Conservation (phyloP, 345 rosid genomes). For the Boechera stricta region DNA sequence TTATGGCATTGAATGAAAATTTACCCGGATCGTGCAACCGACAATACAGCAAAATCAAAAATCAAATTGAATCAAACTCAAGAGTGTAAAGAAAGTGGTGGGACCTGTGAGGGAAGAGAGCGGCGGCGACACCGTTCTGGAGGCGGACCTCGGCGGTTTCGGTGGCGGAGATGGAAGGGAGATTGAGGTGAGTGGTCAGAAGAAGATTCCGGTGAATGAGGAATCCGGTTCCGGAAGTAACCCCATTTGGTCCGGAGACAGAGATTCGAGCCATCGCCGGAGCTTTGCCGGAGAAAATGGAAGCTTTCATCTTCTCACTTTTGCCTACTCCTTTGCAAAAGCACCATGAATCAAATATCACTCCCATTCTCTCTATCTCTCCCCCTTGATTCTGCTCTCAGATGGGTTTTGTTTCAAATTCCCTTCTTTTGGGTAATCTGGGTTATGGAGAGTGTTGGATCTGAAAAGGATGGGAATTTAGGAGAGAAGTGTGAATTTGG, state of each 20-base stretch:
- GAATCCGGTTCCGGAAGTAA: conserved; percentile 69
- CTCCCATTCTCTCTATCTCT: conserved; percentile 58
- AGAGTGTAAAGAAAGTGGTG: background rate
- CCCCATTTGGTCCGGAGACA: conserved; percentile 48
- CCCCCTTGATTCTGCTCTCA: conserved; percentile 2
- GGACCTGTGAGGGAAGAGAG: conserved; percentile 82
- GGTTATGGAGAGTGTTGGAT: conserved; percentile 43
- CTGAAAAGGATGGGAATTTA: conserved; percentile 45
- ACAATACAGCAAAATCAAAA: conserved; percentile 12
- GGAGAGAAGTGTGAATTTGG: conserved; percentile 37
- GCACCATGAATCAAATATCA: conserved; percentile 77
- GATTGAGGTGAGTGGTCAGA: conserved; percentile 77
- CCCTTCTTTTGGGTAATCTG: background rate
- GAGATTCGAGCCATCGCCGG: conserved; percentile 67
- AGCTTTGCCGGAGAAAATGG: conserved; percentile 67
- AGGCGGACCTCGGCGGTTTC: conserved; percentile 82
- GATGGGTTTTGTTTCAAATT: conserved; percentile 32
- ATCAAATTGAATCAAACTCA: background rate
- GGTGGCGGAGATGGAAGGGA: conserved; percentile 80
- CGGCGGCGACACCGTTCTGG: conserved; percentile 70
- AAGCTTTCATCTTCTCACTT: conserved; percentile 84
- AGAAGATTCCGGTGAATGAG: conserved; percentile 90
- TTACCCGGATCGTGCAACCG: conserved; percentile 31
- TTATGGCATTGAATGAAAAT: conserved; percentile 19
- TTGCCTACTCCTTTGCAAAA: conserved; percentile 92